Conservation (phyloP, 495 filamentous ascomycete genomes). For the Trypethelium eluteriae region DNA sequence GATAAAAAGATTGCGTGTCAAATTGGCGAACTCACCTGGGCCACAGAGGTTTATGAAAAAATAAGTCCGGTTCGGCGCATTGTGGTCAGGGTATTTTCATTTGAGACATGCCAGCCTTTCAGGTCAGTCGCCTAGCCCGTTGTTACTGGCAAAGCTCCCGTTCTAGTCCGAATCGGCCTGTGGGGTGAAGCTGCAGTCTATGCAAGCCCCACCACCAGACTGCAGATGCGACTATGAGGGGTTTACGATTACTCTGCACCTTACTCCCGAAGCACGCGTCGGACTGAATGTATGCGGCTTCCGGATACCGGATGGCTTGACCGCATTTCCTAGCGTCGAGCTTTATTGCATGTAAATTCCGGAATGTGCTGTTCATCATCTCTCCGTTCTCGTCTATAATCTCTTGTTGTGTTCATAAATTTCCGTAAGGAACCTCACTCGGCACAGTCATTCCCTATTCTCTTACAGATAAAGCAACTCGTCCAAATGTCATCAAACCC, state of each 20-base stretch:
- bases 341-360: no score
- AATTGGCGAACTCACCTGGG: neutral
- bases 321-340: no score
- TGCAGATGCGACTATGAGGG: neutral
- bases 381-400: no score
- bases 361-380: no score
- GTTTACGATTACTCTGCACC: neutral
- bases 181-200: neutral
- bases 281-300: no score
- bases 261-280: no score
- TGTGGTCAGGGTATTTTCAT: no score
- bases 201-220: constrained; percentile 1
- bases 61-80: no score
- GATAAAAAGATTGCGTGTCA: neutral
- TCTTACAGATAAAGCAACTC: neutral
- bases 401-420: no score
- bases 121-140: neutral
- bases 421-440: neutral
- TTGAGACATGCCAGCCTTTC: no score
- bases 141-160: neutral
- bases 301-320: no score
- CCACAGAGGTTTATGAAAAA: no score
- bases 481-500: neutral
- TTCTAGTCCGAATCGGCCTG: neutral
- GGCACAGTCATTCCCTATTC: neutral